Evolutionary conservation across 345 rosid genomes (phyloP).

Genomic region (Anastatica hierochuntica): DNA sequence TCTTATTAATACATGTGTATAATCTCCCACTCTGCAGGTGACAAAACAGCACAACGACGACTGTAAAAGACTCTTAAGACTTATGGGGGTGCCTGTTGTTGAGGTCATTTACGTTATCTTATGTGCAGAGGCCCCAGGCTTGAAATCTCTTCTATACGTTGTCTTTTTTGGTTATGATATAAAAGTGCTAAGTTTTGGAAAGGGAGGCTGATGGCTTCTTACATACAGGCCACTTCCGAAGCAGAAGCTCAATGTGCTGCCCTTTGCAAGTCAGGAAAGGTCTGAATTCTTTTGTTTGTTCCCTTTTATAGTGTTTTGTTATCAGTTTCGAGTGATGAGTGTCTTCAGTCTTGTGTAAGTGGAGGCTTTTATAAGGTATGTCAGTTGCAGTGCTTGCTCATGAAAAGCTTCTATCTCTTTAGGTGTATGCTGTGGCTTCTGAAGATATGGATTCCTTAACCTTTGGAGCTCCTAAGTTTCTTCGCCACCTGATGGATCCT

Average conservation of each 20-base stretch:
- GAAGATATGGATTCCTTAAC: slow-evolving; percentile 99
- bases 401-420: slow-evolving; percentile 8
- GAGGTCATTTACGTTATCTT: no score
- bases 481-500: slow-evolving; percentile 97
- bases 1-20: background rate
- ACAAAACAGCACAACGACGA: slow-evolving; percentile 86
- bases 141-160: background rate
- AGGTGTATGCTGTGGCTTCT: slow-evolving; percentile 98
- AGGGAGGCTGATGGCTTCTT: slow-evolving; percentile 7
- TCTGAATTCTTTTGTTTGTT: slow-evolving; percentile 32
- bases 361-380: slow-evolving; percentile 3
- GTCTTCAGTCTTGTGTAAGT: background rate
- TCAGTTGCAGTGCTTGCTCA: background rate
- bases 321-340: background rate
- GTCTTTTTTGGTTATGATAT: background rate
- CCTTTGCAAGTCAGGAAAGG: slow-evolving; percentile 85
- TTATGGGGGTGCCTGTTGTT: slow-evolving; percentile 91
- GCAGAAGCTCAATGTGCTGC: slow-evolving; percentile 95
- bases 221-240: slow-evolving; percentile 76
- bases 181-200: background rate
- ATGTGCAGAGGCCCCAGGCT: background rate
- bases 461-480: slow-evolving; percentile 89
- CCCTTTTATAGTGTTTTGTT: background rate
- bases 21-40: slow-evolving; percentile 40
- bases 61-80: slow-evolving; percentile 71